Evolutionary conservation across 164 flowering plant genomes (phyloP).

Genomic region (Dillenia turbinata): DNA sequence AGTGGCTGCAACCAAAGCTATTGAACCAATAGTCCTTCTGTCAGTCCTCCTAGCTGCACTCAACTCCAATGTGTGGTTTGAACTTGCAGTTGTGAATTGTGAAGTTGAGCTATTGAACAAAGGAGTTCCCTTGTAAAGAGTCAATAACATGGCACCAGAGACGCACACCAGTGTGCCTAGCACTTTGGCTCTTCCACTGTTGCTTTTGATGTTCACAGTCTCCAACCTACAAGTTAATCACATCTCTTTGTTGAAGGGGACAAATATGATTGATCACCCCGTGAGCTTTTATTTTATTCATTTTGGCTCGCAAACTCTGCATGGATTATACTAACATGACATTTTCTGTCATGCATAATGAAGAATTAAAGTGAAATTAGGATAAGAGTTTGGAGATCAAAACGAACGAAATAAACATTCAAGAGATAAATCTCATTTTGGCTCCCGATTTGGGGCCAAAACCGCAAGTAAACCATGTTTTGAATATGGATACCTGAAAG

Average conservation of each 20-base stretch:
- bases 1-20: conserved; percentile 42
- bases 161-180: conserved; percentile 56
- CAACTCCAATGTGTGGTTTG: conserved; percentile 5
- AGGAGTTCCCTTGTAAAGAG: conserved; percentile 63
- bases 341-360: too few relatives aligned
- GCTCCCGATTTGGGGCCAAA: too few relatives aligned
- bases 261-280: not conserved
- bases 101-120: conserved; percentile 23
- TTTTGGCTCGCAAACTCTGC: too few relatives aligned
- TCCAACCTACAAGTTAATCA: conserved; percentile 48
- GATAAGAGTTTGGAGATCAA: too few relatives aligned
- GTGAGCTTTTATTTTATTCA: too few relatives aligned
- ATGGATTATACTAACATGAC: too few relatives aligned
- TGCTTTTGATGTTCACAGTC: conserved; percentile 44
- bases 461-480: not conserved
- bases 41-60: conserved; percentile 14
- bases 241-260: not conserved
- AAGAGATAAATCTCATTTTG: too few relatives aligned
- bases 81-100: conserved; percentile 5
- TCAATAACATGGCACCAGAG: conserved; percentile 63
- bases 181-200: conserved; percentile 63
- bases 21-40: conserved; percentile 52
- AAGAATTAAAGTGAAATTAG: too few relatives aligned
- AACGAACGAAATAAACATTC: too few relatives aligned
- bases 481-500: conserved; percentile 45